A percentile compares a stretch with the other conserved stretches of the same genome.
phyloP scores from a whole-genome alignment of 805 yeast species.

The Spathaspora hagerdaliae region DNA sequence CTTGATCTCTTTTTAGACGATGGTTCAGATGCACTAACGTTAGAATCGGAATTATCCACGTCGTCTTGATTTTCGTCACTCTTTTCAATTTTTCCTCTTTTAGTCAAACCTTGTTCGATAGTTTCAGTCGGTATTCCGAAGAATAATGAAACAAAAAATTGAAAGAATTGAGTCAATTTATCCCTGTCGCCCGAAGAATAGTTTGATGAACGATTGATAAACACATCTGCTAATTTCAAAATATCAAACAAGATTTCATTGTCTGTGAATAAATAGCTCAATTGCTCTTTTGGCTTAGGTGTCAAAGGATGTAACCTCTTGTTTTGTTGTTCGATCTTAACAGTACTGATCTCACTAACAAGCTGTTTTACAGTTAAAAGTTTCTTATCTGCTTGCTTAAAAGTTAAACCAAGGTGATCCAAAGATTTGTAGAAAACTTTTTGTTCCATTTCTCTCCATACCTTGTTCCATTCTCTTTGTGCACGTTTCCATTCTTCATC shows the following conservation, averaged over 20 bases:
- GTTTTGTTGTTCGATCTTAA: conserved; percentile 85
- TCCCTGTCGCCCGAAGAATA: conserved; percentile 82
- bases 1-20: conserved; percentile 47
- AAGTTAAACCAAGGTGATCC: conserved; percentile 93
- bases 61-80: conserved; percentile 12
- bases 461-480: conserved; percentile 97
- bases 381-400: conserved; percentile 95
- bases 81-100: conserved; percentile 8
- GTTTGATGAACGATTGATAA: conserved; percentile 62
- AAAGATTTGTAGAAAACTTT: conserved; percentile 89
- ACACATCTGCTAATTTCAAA: conserved; percentile 59
- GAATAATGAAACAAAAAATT: conserved; percentile 66
- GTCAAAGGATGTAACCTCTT: conserved; percentile 82
- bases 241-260: conserved; percentile 70
- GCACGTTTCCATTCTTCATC: conserved; percentile 99
- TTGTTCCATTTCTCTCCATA: conserved; percentile 98
- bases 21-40: conserved; percentile 6
- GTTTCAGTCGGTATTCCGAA: conserved; percentile 55
- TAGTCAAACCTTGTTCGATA: conserved; percentile 38
- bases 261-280: conserved; percentile 64
- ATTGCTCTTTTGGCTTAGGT: conserved; percentile 77
- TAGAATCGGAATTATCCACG: conserved; percentile 12
- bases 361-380: conserved; percentile 83
- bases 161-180: conserved; percentile 65
- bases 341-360: conserved; percentile 86